Percentiles rank a stretch among this genome's conserved stretches.
Conservation (phyloP, 208 protist genomes). For the Novymonas esmeraldas region DNA sequence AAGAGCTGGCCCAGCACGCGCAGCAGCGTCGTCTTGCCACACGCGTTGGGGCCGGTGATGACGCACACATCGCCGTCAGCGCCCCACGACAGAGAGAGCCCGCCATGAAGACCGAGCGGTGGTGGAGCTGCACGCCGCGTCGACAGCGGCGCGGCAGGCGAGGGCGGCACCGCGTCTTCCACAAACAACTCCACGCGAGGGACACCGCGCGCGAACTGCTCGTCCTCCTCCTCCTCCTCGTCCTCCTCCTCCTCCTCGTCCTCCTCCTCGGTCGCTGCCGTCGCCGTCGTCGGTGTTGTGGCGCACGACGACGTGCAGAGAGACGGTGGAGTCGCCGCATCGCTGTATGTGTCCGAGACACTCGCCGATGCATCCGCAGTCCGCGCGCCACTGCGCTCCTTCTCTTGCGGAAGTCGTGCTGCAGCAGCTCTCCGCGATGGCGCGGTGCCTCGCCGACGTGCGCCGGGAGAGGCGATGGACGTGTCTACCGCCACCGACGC, state of each 20-base stretch:
- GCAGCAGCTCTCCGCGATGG: neutral
- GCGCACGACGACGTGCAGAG: neutral
- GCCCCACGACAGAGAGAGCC: slow-evolving; percentile 30
- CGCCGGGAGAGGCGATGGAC: no score
- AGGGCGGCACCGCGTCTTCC: slow-evolving; percentile 20
- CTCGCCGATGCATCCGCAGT: neutral
- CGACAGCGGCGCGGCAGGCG: neutral
- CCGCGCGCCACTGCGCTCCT: no score
- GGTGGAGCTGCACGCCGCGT: neutral
- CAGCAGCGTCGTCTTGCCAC: slow-evolving; percentile 95
- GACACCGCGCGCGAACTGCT: neutral
- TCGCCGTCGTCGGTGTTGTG: neutral
- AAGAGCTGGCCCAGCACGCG: slow-evolving; percentile 88
- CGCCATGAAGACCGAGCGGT: neutral
- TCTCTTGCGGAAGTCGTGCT: no score
- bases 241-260: neutral
- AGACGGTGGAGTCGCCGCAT: slow-evolving; percentile 2
- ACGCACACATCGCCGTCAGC: slow-evolving; percentile 57
- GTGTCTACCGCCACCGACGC: neutral
- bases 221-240: neutral
- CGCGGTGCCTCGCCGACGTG: no score
- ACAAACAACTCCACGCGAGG: slow-evolving; percentile 5
- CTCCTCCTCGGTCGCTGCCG: neutral
- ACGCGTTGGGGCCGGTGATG: slow-evolving; percentile 93
- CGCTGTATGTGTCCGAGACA: neutral